phyloP scores from a whole-genome alignment of 176 grass and related monocot species.

The Tuctoria greenei region DNA sequence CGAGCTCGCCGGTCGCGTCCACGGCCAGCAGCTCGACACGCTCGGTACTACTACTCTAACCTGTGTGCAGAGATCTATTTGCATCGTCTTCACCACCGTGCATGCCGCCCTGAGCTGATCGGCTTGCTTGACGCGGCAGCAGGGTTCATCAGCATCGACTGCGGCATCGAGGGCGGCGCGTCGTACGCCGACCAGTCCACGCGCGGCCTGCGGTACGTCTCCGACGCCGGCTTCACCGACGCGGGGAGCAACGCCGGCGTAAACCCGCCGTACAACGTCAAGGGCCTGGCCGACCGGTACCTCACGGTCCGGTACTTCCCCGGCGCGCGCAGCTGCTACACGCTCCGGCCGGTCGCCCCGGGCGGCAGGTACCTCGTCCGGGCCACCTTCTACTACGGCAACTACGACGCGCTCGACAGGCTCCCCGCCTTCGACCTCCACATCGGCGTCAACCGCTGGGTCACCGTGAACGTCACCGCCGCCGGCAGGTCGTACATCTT shows the following conservation, averaged over 20 bases:
- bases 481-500: not conserved
- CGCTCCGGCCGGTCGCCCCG: constrained; percentile 15
- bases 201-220: constrained; percentile 29
- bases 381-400: constrained; percentile 43
- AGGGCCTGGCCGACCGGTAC: not conserved
- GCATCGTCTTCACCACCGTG: not conserved
- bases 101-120: not conserved
- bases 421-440: constrained; percentile 39
- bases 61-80: not conserved
- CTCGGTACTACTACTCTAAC: not conserved
- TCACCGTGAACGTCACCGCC: constrained; percentile 43
- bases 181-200: constrained; percentile 18
- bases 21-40: constrained; percentile 6
- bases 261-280: not conserved
- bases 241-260: constrained; percentile 27
- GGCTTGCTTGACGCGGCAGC: not conserved
- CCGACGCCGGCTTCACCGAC: constrained; percentile 36
- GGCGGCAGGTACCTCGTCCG: constrained; percentile 41
- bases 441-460: constrained; percentile 48
- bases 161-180: constrained; percentile 30
- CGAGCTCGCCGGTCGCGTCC: not conserved
- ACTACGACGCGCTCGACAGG: constrained; percentile 37
- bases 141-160: constrained; percentile 55
- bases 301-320: constrained; percentile 46
- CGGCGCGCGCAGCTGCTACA: constrained; percentile 51